Evolutionary conservation across 768 basidiomycete species (phyloP), one percentile per base, ranked within the genome.

Genomic region (Suillus brevipes): DNA sequence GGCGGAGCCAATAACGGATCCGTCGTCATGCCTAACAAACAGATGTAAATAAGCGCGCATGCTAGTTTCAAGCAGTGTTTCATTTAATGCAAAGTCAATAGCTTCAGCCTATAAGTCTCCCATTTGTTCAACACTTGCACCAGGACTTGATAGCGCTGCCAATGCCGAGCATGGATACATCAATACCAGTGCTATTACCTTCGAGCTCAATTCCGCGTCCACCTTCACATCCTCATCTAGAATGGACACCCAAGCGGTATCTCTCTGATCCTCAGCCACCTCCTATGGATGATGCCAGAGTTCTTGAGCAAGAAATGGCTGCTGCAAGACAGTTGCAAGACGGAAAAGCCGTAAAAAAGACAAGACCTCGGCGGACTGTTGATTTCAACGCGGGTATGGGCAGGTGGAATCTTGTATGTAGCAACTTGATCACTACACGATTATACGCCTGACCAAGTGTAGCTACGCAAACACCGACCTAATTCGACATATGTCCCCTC

Each of bases 341-440:
- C 71, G 92, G 93, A 4, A 92, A 91, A 75, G 80, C 87, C 20
- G 84, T 91, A 67, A 97, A 94, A 84, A 96, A 95, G 82, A 95
- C 92, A 56, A 85, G 95, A 66, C 95, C 97, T 25, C 81, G 96
- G 62, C 81, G 95, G 79, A 98, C 97, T 23, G 96, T 99, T 14
- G 97, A 99, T 78, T 99, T 95, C 70, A 90, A 91, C 69, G 95
- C 95, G 36, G 89, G 89, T 2, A 83, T 97, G 78, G 92, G 90
- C 18, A 84, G 95, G 68, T 97, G 93, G 95, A 78, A 83, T 62
- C 74, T 94, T 79, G 95, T 97, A 73, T 65, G 89, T 80, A 12
- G 38, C 40, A 16, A n/a, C 23, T 20, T 60, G 14, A 53, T 47
- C 31, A 7, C 18, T 20, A 23, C 23, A 55, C 47, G 14, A 62